Percentiles rank a stretch among this genome's conserved stretches.
These are phyloP conservation scores for Blastobotrys capitulatus DNA, from an alignment of 1,139 yeast species.

Conservation along the genomic window DNA sequence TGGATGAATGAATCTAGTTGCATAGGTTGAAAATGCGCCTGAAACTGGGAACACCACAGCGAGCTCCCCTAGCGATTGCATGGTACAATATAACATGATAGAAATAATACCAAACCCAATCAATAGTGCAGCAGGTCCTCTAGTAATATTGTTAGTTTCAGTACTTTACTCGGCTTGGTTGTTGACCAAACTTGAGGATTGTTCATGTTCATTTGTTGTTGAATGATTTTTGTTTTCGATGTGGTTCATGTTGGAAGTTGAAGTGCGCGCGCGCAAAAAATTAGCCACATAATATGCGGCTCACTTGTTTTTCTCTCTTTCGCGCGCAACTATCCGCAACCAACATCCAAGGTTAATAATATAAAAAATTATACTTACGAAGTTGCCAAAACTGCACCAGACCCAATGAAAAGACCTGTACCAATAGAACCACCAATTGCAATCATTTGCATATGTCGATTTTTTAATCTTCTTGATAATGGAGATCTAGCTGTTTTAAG, in stretches of 20 bases:
- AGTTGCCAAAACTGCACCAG: constrained; percentile 56
- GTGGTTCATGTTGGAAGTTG: no score
- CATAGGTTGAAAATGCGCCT: constrained; percentile 73
- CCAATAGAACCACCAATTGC: constrained; percentile 86
- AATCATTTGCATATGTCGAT: constrained; percentile 58
- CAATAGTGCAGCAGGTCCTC: constrained; percentile 75
- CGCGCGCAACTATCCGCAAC: no score
- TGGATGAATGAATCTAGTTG: constrained; percentile 63
- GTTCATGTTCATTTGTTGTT: no score
- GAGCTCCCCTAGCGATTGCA: constrained; percentile 82
- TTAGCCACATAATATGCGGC: no score
- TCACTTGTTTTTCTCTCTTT: no score
- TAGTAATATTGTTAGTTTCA: no score
- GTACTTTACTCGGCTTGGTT: no score
- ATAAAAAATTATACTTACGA: constrained; percentile 84
- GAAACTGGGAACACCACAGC: constrained; percentile 74
- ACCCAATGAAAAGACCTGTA: constrained; percentile 70
- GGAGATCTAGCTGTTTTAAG: constrained; percentile 34
- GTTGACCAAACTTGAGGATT: no score
- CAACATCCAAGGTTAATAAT: no score
- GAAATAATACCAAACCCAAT: constrained; percentile 67
- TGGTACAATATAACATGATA: constrained; percentile 64
- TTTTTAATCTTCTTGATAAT: constrained; percentile 39
- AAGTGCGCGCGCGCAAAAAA: no score
- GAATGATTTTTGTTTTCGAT: no score